Base-by-base conservation (phyloP, 2,329 filamentous ascomycete genomes). In the Diaporthe vexans region DNA sequence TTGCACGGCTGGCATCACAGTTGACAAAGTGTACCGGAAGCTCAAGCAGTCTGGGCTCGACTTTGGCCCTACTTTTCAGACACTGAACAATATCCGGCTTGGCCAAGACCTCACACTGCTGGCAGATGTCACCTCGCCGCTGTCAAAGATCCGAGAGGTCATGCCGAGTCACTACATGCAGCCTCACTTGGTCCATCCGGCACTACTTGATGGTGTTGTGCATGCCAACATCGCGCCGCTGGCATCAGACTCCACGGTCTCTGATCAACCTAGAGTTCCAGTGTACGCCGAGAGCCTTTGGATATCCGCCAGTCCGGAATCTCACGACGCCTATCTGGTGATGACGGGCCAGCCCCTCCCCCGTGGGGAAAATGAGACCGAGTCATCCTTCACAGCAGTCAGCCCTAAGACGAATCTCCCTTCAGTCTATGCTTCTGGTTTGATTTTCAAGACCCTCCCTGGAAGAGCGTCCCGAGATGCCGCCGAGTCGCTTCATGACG, bases 121-220 rank as follows among this genome's bases (percentile, higher is more conserved):
- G 3, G 76, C 76, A 10, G 54, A 61, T 3, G 59, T 77, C 43
- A 40, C 58, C 11, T 73, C 72, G 3, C 65, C 77, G 17, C 4
- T 74, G 26, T 11, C 59, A 19, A 74, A 68, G 48, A 71, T 73
- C 40, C 56, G 26, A 33, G 58, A 37, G 52, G 58, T 13, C 63
- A 80, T 80, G 79, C 79, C 79, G 21, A 52, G 73, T 19, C 63
- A 78, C 7, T 75, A 79, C 61, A 46, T 79, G 17, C 61, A 75
- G 46, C 74, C 74, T 29, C 74, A 75, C 17, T 54, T 75, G 24
- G 71, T 75, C 6, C 74, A 75, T 19, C 74, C 74, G 6, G 57
- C 71, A 15, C 73, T 67, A 15, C 26, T 75, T 35, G 74, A 75
- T 48, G 74, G 74, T 29, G n/a, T 73, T 19, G 29, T 75, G 19